phyloP scores from a whole-genome alignment of 2,329 filamentous ascomycete genomes.

The Biscogniauxia mediterranea region DNA sequence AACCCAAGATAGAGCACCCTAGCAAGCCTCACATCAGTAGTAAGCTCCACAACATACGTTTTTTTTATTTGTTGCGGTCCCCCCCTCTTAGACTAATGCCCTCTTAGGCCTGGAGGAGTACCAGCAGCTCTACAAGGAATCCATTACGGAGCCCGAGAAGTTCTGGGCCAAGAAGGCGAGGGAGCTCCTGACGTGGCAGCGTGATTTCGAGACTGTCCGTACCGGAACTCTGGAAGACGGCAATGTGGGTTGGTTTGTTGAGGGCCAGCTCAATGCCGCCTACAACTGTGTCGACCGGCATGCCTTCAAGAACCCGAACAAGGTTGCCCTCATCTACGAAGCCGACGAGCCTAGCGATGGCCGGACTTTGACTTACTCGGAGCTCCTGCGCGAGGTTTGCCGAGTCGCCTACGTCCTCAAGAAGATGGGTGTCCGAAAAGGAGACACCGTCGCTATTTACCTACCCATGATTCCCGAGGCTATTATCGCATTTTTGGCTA shows the following conservation, averaged over 20 bases:
- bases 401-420: slow-evolving; percentile 84
- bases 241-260: slow-evolving; percentile 91
- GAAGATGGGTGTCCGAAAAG: slow-evolving; percentile 94
- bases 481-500: slow-evolving; percentile 85
- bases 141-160: slow-evolving; percentile 81
- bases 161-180: slow-evolving; percentile 89
- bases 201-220: slow-evolving; percentile 87
- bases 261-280: slow-evolving; percentile 89
- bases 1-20: slow-evolving; percentile 57
- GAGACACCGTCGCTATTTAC: slow-evolving; percentile 95
- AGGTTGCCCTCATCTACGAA: slow-evolving; percentile 97
- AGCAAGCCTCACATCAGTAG: slow-evolving; percentile 65
- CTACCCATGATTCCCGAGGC: slow-evolving; percentile 99
- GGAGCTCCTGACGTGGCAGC: slow-evolving; percentile 85
- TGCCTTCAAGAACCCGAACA: slow-evolving; percentile 90
- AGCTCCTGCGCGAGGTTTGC: slow-evolving; percentile 90
- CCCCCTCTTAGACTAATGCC: slow-evolving; percentile 23
- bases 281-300: slow-evolving; percentile 98
- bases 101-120: slow-evolving; percentile 62
- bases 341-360: slow-evolving; percentile 87
- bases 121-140: slow-evolving; percentile 71
- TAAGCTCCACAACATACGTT: slow-evolving; percentile 41
- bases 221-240: slow-evolving; percentile 73
- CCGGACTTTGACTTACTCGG: slow-evolving; percentile 86
- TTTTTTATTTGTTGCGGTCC: neutral